A percentile compares a stretch with the other conserved stretches of the same genome.
phyloP scores from a whole-genome alignment of 225 moss, liverwort and hornwort species.

The Physcomitrium patens region DNA sequence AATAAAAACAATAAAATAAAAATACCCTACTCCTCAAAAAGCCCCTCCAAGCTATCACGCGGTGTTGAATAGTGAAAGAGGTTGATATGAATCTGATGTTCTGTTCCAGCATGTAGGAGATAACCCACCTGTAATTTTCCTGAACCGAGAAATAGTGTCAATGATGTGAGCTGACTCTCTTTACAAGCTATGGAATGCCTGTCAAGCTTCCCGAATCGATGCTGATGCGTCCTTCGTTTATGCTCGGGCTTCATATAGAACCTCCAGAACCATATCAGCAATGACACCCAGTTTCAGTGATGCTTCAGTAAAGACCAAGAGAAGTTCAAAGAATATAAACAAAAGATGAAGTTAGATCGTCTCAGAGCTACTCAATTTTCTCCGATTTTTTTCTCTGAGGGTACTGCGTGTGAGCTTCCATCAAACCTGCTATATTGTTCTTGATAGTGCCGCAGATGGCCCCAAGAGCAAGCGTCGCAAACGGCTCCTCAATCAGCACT shows the following conservation, averaged over 20 bases:
- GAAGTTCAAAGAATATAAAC: constrained; percentile 12
- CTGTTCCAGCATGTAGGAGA: not conserved
- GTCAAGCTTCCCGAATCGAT: not conserved
- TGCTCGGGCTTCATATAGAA: not conserved
- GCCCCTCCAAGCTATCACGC: not conserved
- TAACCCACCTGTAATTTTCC: not conserved
- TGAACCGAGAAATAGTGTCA: not conserved
- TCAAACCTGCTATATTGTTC: constrained; percentile 30
- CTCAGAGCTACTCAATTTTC: constrained; percentile 32
- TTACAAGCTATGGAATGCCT: not conserved
- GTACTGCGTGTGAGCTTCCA: constrained; percentile 37
- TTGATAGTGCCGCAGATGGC: constrained; percentile 36
- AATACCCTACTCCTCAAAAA: not conserved
- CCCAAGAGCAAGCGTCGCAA: constrained; percentile 32
- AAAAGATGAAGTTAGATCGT: not conserved
- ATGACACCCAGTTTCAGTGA: too few relatives aligned
- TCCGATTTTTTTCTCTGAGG: constrained; percentile 21
- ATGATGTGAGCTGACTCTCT: not conserved
- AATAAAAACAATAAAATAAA: too few relatives aligned
- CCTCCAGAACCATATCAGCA: not conserved
- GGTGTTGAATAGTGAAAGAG: not conserved
- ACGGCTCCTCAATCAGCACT: constrained; percentile 38
- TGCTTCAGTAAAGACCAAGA: not conserved
- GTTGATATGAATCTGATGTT: not conserved
- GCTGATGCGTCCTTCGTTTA: constrained; percentile 1